Conservation (phyloP, 2,329 filamentous ascomycete species). For the Drechslerella stenobrocha region DNA sequence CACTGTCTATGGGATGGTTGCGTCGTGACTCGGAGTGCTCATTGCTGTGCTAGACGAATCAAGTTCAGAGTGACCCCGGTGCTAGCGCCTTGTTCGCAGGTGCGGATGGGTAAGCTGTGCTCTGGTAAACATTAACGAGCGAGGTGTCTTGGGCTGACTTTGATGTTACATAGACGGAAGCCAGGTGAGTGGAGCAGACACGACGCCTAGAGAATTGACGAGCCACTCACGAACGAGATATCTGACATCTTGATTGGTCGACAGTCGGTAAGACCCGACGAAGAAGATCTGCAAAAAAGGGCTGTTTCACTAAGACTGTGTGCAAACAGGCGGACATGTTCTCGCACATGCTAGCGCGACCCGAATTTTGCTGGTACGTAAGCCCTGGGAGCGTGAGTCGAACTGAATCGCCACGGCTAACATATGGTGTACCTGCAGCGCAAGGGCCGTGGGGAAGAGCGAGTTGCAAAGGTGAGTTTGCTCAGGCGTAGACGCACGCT, state of each 20-base stretch:
- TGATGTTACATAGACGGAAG: slow-evolving; percentile 47
- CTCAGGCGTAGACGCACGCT: slow-evolving; percentile 56
- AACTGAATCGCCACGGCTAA: no score
- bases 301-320: slow-evolving; percentile 8
- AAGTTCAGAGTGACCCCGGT: slow-evolving; percentile 71
- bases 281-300: neutral
- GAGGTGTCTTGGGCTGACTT: slow-evolving; percentile 15
- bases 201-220: neutral
- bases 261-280: slow-evolving; percentile 49
- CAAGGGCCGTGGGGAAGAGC: slow-evolving; percentile 70
- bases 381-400: no score
- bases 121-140: neutral
- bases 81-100: slow-evolving; percentile 69
- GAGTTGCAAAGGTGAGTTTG: slow-evolving; percentile 66
- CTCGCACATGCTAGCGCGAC: slow-evolving; percentile 71
- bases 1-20: slow-evolving; percentile 10
- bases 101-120: slow-evolving; percentile 61
- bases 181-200: slow-evolving; percentile 47
- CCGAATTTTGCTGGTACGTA: slow-evolving; percentile 62
- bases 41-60: slow-evolving; percentile 62
- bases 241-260: slow-evolving; percentile 5
- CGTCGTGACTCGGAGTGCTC: slow-evolving; percentile 17
- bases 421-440: slow-evolving; percentile 55
- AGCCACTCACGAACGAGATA: neutral
- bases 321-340: slow-evolving; percentile 64